Conservation (phyloP, 176 grass and related monocot genomes). For the Pharus latifolius region DNA sequence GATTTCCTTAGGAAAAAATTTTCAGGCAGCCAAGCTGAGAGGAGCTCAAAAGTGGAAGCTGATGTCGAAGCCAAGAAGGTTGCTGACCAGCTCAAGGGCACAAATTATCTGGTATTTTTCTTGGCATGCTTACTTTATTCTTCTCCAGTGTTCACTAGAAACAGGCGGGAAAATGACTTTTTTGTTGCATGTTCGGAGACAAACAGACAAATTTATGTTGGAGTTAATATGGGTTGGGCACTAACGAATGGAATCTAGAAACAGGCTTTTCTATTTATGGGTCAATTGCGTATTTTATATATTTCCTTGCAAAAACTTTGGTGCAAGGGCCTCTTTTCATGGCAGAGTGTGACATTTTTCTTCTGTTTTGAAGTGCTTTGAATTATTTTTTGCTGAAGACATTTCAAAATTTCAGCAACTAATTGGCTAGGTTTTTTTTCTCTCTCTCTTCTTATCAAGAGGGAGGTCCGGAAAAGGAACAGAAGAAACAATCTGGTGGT, state of each 20-base stretch:
- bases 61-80: conserved; percentile 30
- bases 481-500: conserved; percentile 41
- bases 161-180: neutral
- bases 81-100: conserved; percentile 40
- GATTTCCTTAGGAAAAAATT: conserved; percentile 41
- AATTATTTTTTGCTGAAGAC: neutral
- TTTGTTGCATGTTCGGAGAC: neutral
- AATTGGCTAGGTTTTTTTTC: neutral
- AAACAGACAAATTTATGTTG: too few relatives aligned
- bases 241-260: too few relatives aligned
- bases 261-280: too few relatives aligned
- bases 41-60: too few relatives aligned
- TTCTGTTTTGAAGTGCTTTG: neutral
- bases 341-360: too few relatives aligned
- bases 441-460: neutral
- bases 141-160: neutral
- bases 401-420: neutral
- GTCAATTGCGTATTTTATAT: too few relatives aligned
- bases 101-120: conserved; percentile 27
- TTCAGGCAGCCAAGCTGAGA: too few relatives aligned
- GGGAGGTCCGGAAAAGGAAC: conserved; percentile 56
- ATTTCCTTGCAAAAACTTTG: too few relatives aligned
- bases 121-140: neutral
- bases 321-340: too few relatives aligned
- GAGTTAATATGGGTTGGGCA: too few relatives aligned